Conservation (phyloP, 768 basidiomycete species). For the Phanerodontia chrysosporium region DNA sequence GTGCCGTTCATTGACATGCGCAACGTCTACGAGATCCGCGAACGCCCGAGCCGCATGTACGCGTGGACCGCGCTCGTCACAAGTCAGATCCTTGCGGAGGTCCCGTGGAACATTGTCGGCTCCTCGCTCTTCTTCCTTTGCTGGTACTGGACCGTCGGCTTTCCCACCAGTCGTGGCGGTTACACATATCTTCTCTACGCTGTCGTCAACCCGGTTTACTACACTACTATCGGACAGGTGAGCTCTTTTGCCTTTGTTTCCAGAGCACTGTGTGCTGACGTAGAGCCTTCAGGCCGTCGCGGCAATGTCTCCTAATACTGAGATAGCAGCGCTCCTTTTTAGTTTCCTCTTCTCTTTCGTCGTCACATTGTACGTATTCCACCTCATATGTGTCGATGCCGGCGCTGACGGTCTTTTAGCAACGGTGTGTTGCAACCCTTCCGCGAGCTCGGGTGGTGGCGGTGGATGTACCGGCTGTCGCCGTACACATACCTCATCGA, state of each 20-base stretch:
- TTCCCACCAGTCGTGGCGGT: conserved; percentile 48
- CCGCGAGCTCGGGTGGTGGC: conserved; percentile 60
- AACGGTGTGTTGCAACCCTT: conserved; percentile 69
- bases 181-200: conserved; percentile 54
- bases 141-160: conserved; percentile 73
- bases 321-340: conserved; percentile 56
- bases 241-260: not conserved
- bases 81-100: conserved; percentile 50
- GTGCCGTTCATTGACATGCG: conserved; percentile 56
- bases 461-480: conserved; percentile 61
- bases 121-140: conserved; percentile 57
- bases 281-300: conserved; percentile 40
- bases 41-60: conserved; percentile 62
- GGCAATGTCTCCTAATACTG: conserved; percentile 54
- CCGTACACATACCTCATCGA: conserved; percentile 58
- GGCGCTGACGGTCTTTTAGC: conserved; percentile 24
- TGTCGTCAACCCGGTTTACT: conserved; percentile 55
- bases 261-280: not conserved
- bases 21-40: conserved; percentile 61
- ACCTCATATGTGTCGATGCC: not conserved
- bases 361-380: conserved; percentile 49
- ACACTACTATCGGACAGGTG: conserved; percentile 52
- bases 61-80: conserved; percentile 57
- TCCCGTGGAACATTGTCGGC: conserved; percentile 60
- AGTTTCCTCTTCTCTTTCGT: conserved; percentile 60